A percentile compares a stretch with the other conserved stretches of the same genome.
Conservation (phyloP, 768 basidiomycete genomes). For the Vishniacozyma victoriae region DNA sequence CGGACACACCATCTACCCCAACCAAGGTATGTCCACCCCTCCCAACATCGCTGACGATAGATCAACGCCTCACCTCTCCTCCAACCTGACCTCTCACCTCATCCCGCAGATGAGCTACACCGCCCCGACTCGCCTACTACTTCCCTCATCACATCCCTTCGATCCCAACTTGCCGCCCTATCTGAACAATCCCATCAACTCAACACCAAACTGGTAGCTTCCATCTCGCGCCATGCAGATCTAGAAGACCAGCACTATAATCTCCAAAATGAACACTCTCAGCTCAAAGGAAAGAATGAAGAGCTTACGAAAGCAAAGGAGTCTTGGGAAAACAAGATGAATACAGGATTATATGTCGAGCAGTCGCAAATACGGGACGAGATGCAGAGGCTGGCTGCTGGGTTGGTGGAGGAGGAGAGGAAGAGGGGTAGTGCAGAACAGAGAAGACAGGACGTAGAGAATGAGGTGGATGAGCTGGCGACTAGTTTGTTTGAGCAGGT, state of each 20-base stretch:
- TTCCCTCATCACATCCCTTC: slow-evolving; percentile 70
- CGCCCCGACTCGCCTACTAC: slow-evolving; percentile 64
- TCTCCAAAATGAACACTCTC: slow-evolving; percentile 22
- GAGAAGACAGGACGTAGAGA: slow-evolving; percentile 75
- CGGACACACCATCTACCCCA: too few relatives aligned
- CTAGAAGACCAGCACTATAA: slow-evolving; percentile 84
- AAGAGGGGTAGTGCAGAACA: slow-evolving; percentile 83
- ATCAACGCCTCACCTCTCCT: neutral
- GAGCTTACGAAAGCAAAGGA: slow-evolving; percentile 78
- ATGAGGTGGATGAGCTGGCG: slow-evolving; percentile 90
- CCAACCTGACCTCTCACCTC: slow-evolving; percentile 14
- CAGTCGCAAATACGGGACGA: slow-evolving; percentile 82
- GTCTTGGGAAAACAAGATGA: slow-evolving; percentile 80
- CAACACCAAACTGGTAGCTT: slow-evolving; percentile 84
- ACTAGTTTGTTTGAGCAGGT: slow-evolving; percentile 68
- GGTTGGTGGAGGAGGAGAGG: slow-evolving; percentile 88
- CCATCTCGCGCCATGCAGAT: slow-evolving; percentile 85
- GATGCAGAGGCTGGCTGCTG: slow-evolving; percentile 87
- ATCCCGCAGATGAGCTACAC: slow-evolving; percentile 41
- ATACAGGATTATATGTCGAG: slow-evolving; percentile 87
- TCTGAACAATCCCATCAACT: slow-evolving; percentile 84
- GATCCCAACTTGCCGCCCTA: slow-evolving; percentile 74
- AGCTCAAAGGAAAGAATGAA: slow-evolving; percentile 60
- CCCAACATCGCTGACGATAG: too few relatives aligned
- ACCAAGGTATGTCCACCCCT: too few relatives aligned